A percentile compares a stretch with the other conserved stretches of the same genome.
These are phyloP conservation scores for Penicillium sp. DNA, from an alignment of 2,329 filamentous ascomycete genomes.

Conservation along the genomic window DNA sequence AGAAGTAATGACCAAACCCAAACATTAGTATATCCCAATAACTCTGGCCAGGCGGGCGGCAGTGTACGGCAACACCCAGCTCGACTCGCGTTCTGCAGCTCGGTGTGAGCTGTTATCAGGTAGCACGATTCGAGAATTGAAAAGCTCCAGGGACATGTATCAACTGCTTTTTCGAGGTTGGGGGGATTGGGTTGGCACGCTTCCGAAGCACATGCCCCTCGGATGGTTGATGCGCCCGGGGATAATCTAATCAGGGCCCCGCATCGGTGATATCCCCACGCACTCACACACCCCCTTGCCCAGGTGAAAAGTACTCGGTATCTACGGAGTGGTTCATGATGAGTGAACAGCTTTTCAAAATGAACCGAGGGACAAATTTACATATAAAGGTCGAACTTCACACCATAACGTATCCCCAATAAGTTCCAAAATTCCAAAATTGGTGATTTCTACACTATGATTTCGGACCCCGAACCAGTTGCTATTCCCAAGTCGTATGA, in stretches of 20 bases:
- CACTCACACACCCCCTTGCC: not conserved
- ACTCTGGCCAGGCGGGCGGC: too few species aligned
- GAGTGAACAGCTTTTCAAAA: not conserved
- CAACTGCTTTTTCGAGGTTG: not conserved
- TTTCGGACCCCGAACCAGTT: conserved; percentile 6
- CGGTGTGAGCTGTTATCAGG: not conserved
- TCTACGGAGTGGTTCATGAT: not conserved
- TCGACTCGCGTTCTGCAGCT: too few species aligned
- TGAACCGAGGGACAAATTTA: not conserved
- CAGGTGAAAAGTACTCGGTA: too few species aligned
- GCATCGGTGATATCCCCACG: not conserved
- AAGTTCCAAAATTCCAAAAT: too few species aligned
- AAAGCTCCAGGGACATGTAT: not conserved
- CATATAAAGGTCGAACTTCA: not conserved
- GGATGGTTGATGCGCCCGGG: not conserved
- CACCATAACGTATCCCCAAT: too few species aligned
- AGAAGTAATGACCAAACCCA: too few species aligned
- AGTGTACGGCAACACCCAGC: too few species aligned
- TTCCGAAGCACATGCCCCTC: not conserved
- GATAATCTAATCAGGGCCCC: not conserved
- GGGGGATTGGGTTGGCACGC: not conserved
- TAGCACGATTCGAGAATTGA: not conserved
- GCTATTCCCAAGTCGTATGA: conserved; percentile 32
- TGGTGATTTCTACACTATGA: conserved; percentile 1
- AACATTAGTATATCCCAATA: too few species aligned